Base-by-base conservation (phyloP, 768 basidiomycete genomes). In the Pleurotus ostreatus region DNA sequence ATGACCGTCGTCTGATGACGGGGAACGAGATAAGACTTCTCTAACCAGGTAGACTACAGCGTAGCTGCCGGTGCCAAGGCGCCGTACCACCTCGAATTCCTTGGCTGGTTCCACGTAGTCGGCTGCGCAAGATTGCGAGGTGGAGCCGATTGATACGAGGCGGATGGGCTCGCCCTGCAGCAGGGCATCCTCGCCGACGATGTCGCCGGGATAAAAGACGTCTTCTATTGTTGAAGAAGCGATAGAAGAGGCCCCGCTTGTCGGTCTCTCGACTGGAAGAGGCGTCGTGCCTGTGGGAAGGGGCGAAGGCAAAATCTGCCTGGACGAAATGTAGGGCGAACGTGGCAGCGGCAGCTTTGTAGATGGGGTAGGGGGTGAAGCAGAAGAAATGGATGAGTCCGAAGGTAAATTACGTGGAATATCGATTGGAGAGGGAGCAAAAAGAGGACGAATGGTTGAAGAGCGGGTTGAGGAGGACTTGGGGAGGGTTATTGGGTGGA, bases 31-130 rank as follows among this genome's bases (percentile, higher is more conserved):
- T 47, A 81, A 72, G 37, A 89, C 80, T 70, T 92, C 88, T 46
- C 84, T 83, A 23, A 97, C 94, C 58, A 93, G 86, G 68, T 97
- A 98, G 55, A 97, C 94, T 64, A 94, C 89, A 13, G 94, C 94
- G 68, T 96, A 97, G 59, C 87, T 89, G 62, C 94, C 94, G 0
- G 89, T 85, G 48, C 94, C 94, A 52, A 96, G 83, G 60, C 83
- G 84, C 56, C 89, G 78, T 62, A 95, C 82, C 68, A 98, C 93
- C 74, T 93, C 82, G 59, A 95, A 93, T 61, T 86, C 84, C 18
- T 70, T 74, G 13, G 85, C 85, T 16, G 83, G 83, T 56, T 77
- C 76, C 58, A 66, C 65, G 57, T 75, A 68, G 57, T 76, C 64
- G 44, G 60, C 63, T 25, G 71, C 66, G 20, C 69, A 67, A 22